Evolutionary conservation across 768 basidiomycete genomes (phyloP).

Genomic region (Suillus brevipes): DNA sequence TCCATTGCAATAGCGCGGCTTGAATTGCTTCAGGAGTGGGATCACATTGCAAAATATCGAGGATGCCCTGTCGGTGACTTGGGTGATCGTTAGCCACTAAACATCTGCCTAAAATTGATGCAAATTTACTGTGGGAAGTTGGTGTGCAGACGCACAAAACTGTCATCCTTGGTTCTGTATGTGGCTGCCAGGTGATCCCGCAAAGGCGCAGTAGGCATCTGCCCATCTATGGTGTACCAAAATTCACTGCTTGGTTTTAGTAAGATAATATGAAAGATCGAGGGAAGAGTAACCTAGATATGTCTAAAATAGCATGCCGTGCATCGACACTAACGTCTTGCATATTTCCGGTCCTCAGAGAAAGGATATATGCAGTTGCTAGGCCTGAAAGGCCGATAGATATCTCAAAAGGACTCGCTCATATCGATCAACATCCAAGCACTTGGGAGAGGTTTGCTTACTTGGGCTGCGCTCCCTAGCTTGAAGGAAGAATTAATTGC

Average conservation of each 20-base stretch:
- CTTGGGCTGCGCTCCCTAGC: slow-evolving; percentile 55
- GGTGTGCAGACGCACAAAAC: slow-evolving; percentile 58
- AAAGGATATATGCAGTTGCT: slow-evolving; percentile 51
- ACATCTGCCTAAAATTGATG: not conserved
- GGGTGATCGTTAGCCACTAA: not conserved
- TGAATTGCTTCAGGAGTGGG: slow-evolving; percentile 39
- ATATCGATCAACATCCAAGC: not conserved
- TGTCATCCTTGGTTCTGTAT: slow-evolving; percentile 51
- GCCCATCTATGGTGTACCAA: slow-evolving; percentile 48
- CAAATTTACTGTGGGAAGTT: slow-evolving; percentile 60
- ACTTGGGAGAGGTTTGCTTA: slow-evolving; percentile 17
- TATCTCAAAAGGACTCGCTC: slow-evolving; percentile 30
- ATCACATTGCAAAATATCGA: slow-evolving; percentile 42
- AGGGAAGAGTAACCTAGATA: slow-evolving; percentile 38
- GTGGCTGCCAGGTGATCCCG: slow-evolving; percentile 56
- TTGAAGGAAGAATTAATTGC: slow-evolving; percentile 55
- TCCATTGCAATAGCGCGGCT: slow-evolving; percentile 40
- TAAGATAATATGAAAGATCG: not conserved
- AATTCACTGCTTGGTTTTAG: slow-evolving; percentile 45
- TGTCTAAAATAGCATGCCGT: slow-evolving; percentile 56
- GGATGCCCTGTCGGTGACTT: slow-evolving; percentile 53
- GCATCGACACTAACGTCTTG: slow-evolving; percentile 55
- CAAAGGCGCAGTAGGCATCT: slow-evolving; percentile 29
- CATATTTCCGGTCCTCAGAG: slow-evolving; percentile 43
- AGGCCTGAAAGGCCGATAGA: slow-evolving; percentile 53